Conservation (phyloP, 805 yeast species). For the Kluyveromyces lactis region DNA sequence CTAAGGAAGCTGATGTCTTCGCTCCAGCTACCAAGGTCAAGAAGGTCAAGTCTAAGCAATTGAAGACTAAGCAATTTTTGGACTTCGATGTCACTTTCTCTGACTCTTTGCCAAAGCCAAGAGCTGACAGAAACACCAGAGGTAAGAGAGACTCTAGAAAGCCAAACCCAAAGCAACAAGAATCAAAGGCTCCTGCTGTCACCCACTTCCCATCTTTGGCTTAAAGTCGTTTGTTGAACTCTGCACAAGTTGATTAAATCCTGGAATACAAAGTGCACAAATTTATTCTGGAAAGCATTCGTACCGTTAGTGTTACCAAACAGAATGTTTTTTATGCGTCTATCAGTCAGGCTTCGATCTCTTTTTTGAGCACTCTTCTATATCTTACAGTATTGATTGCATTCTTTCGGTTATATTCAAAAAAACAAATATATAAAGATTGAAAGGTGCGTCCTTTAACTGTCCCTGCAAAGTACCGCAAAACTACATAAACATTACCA, state of each 20-base stretch:
- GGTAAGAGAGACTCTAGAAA: constrained; percentile 21
- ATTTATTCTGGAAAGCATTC: too few relatives aligned
- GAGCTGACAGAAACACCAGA: constrained; percentile 24
- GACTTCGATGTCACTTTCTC: constrained; percentile 68
- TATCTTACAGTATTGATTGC: too few relatives aligned
- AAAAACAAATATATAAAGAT: too few relatives aligned
- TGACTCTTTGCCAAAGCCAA: constrained; percentile 41
- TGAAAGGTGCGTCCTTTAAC: too few relatives aligned
- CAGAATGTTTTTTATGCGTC: too few relatives aligned
- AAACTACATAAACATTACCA: too few relatives aligned
- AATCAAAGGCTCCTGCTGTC: constrained; percentile 29
- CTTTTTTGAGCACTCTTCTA: too few relatives aligned
- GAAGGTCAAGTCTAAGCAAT: constrained; percentile 61
- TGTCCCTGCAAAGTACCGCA: too few relatives aligned
- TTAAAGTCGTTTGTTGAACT: constrained; percentile 15
- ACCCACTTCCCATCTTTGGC: constrained; percentile 69
- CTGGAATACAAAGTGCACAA: too few relatives aligned
- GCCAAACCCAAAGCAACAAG: constrained; percentile 1
- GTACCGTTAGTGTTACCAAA: too few relatives aligned
- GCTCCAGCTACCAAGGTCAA: constrained; percentile 55
- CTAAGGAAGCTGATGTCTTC: constrained; percentile 55
- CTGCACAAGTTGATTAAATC: neutral
- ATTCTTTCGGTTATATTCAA: too few relatives aligned
- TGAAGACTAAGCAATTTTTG: constrained; percentile 73
- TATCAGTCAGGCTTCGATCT: too few relatives aligned